Evolutionary conservation across 2,329 filamentous ascomycete species (phyloP), one percentile per base, ranked within the genome.

Genomic region (Diaporthe vexans): DNA sequence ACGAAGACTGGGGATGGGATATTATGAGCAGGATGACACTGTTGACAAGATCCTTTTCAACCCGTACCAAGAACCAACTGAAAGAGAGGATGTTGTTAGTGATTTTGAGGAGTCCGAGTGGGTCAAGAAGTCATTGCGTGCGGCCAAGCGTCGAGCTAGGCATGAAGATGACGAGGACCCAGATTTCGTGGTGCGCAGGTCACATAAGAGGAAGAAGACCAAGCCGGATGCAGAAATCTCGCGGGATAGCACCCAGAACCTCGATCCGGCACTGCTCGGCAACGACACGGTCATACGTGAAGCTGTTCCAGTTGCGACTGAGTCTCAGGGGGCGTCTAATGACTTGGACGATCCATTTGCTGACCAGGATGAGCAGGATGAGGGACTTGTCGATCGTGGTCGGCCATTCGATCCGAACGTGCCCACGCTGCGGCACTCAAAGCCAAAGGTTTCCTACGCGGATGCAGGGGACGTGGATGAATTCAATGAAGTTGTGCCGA

Each of bases 41-140:
- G 85, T 87, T 1, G 88, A 91, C 79, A 89, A 84, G 78, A 91
- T 91, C 79, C 80, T 91, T 4, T 91, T 91, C 74, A 88, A 91
- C 76, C 87, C 87, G 11, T 91, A 90, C 78, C 87, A 91, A 77
- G 84, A 85, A 37, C 89, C 89, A 7, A 82, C 86, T 17, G 83
- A 84, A 5, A 65, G 70, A 35, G 86, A 88, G 46, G 79, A 82
- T 7, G 59, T 84, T 4, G 80, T 81, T 17, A 78, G 81, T 11
- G 85, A 89, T 68, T 83, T 85, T 2, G 84, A 89, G 73, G 81
- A 88, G 52, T 86, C 89, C 8, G 89, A 91, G 56, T 88, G 86
- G 69, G 83, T 90, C 43, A 90, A 87, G 78, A 90, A 89, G 78
- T 86, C 87, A 0, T 84, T 90, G 24, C 86, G 88, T 10, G 84